These are phyloP conservation scores for Collybiopsis luxurians DNA, from an alignment of 768 basidiomycete species.

Conservation along the genomic window DNA sequence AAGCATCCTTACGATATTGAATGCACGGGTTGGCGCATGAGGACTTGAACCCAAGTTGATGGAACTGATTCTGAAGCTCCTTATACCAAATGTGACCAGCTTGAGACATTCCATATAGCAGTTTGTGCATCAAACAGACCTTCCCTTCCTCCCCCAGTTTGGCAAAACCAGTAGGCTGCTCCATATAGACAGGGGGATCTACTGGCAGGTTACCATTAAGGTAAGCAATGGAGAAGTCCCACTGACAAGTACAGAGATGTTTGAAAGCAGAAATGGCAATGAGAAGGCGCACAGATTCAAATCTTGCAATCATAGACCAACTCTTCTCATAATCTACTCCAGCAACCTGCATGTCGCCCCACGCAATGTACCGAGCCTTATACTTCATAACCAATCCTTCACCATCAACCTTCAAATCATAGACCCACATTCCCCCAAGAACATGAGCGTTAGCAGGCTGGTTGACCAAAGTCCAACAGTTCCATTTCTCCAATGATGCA, in stretches of 20 bases:
- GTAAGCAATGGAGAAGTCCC: constrained; percentile 15
- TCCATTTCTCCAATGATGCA: not conserved
- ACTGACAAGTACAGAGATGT: constrained; percentile 3
- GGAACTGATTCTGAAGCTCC: not conserved
- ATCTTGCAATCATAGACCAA: constrained; percentile 10
- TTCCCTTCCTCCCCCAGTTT: constrained; percentile 7
- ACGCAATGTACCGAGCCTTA: constrained; percentile 22
- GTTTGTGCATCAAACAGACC: not conserved
- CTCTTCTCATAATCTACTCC: constrained; percentile 22
- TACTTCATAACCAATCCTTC: constrained; percentile 19
- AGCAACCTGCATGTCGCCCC: constrained; percentile 26
- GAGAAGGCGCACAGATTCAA: not conserved
- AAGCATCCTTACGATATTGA: not conserved
- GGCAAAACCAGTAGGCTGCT: constrained; percentile 16
- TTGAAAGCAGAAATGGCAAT: constrained; percentile 13
- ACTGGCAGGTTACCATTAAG: constrained; percentile 15
- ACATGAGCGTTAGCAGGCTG: not conserved
- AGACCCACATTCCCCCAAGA: constrained; percentile 20
- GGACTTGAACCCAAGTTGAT: not conserved
- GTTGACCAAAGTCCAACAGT: not conserved
- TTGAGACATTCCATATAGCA: constrained; percentile 2
- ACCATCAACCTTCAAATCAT: constrained; percentile 23
- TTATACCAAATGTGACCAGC: constrained; percentile 10
- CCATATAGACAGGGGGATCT: constrained; percentile 16
- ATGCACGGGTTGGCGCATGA: constrained; percentile 1